A percentile compares a stretch with the other conserved stretches of the same genome.
These are phyloP conservation scores for Metschnikowia aberdeeniae DNA, from an alignment of 805 yeast genomes.

Conservation along the genomic window DNA sequence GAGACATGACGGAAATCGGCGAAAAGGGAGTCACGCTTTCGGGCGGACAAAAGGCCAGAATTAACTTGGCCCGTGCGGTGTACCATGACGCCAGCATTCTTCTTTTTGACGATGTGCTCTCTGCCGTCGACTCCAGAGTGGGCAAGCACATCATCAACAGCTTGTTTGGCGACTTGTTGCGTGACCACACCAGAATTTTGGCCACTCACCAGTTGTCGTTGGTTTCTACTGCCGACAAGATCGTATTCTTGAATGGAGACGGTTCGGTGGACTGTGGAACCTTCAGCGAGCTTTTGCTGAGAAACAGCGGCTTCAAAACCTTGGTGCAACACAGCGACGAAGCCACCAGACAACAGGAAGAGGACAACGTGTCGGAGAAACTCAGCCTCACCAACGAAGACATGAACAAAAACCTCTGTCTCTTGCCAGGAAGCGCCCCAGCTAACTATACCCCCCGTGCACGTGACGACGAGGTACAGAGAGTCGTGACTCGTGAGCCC, in stretches of 20 bases:
- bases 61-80: constrained; percentile 42
- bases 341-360: constrained; percentile 23
- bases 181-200: constrained; percentile 32
- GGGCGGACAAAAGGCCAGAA: constrained; percentile 45
- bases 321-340: constrained; percentile 46
- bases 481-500: constrained; percentile 2
- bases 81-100: constrained; percentile 32
- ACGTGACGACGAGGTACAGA: constrained; percentile 1
- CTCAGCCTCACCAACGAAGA: constrained; percentile 8
- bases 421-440: constrained; percentile 4
- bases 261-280: constrained; percentile 40
- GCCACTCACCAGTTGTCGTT: constrained; percentile 44
- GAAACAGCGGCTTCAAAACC: constrained; percentile 45
- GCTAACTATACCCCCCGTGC: not conserved
- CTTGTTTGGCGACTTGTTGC: constrained; percentile 32
- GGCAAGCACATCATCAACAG: constrained; percentile 38
- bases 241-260: constrained; percentile 38
- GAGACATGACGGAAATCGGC: constrained; percentile 42
- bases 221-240: constrained; percentile 35
- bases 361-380: constrained; percentile 22
- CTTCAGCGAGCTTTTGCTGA: constrained; percentile 24
- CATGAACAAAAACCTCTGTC: constrained; percentile 7
- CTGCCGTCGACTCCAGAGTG: constrained; percentile 43
- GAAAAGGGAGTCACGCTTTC: constrained; percentile 43
- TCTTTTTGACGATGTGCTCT: constrained; percentile 41